These are phyloP conservation scores for Phalaenopsis hybrid DNA, from an alignment of 116 monocot genomes.

Conservation along the genomic window DNA sequence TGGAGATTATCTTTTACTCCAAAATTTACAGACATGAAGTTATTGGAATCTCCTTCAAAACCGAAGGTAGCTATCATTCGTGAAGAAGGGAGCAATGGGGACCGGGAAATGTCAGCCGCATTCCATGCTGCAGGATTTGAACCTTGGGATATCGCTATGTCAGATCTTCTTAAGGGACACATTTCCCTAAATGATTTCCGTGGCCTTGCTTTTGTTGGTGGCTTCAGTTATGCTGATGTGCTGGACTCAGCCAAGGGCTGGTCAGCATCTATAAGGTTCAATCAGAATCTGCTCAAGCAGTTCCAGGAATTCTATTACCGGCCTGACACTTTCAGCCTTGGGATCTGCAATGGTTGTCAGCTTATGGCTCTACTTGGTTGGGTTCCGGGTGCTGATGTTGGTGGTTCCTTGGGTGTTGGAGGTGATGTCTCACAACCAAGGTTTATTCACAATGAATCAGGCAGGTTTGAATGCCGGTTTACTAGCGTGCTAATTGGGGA, in stretches of 20 bases:
- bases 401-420: conserved; percentile 26
- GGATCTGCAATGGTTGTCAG: conserved; percentile 91
- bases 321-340: conserved; percentile 79
- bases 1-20: conserved; percentile 82
- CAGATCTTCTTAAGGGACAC: conserved; percentile 62
- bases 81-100: conserved; percentile 98
- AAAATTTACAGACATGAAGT: conserved; percentile 42
- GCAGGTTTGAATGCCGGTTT: conserved; percentile 90
- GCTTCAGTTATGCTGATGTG: conserved; percentile 97
- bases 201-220: conserved; percentile 94
- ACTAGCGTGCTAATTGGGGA: conserved; percentile 62
- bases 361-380: conserved; percentile 95
- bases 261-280: conserved; percentile 89
- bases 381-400: conserved; percentile 55
- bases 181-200: conserved; percentile 57
- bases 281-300: conserved; percentile 52
- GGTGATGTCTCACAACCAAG: conserved; percentile 75
- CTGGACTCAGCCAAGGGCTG: conserved; percentile 94
- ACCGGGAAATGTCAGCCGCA: conserved; percentile 94
- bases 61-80: conserved; percentile 93
- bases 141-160: conserved; percentile 93
- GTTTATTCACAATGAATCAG: conserved; percentile 95
- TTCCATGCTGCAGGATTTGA: conserved; percentile 93
- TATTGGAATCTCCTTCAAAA: conserved; percentile 31
- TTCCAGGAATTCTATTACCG: conserved; percentile 73